Evolutionary conservation across 1,284 basidiomycete genomes (phyloP).

Genomic region (Coriolopsis trogii): DNA sequence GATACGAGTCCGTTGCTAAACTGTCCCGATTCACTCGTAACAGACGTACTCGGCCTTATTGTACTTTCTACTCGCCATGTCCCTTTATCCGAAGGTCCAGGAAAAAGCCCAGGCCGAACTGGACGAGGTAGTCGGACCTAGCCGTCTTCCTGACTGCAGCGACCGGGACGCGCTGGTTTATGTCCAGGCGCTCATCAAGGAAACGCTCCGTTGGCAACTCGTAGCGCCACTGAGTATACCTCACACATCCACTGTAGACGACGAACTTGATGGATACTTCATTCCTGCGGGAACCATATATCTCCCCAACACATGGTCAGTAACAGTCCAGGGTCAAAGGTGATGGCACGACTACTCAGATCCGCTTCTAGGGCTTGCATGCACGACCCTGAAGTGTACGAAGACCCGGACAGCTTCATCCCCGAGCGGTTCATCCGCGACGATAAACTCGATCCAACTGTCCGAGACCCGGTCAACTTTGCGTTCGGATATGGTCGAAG

Average conservation of each 20-base stretch:
- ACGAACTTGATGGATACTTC: slow-evolving; percentile 19
- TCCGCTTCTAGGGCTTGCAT: slow-evolving; percentile 12
- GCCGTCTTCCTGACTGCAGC: slow-evolving; percentile 21
- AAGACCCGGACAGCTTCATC: slow-evolving; percentile 14
- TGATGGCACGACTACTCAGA: neutral
- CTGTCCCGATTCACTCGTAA: neutral
- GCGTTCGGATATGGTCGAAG: slow-evolving; percentile 27
- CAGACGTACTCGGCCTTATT: slow-evolving; percentile 26
- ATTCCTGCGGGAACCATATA: slow-evolving; percentile 26
- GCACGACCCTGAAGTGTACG: slow-evolving; percentile 19
- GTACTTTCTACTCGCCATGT: slow-evolving; percentile 24
- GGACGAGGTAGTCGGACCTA: slow-evolving; percentile 24
- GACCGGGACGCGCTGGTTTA: slow-evolving; percentile 19
- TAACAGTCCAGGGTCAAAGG: neutral
- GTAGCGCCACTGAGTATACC: slow-evolving; percentile 6
- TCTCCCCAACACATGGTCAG: slow-evolving; percentile 25
- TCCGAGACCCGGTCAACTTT: slow-evolving; percentile 8
- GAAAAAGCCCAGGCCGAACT: slow-evolving; percentile 33
- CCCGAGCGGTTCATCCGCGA: slow-evolving; percentile 20
- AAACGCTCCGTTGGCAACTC: slow-evolving; percentile 16
- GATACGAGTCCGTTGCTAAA: too few relatives aligned
- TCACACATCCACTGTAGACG: slow-evolving; percentile 7
- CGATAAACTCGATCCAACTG: slow-evolving; percentile 10
- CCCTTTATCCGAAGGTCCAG: slow-evolving; percentile 28
- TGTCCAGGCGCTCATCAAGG: slow-evolving; percentile 19